Evolutionary conservation across 2,329 filamentous ascomycete species (phyloP).

Genomic region (Rhynchosporium graminicola): DNA sequence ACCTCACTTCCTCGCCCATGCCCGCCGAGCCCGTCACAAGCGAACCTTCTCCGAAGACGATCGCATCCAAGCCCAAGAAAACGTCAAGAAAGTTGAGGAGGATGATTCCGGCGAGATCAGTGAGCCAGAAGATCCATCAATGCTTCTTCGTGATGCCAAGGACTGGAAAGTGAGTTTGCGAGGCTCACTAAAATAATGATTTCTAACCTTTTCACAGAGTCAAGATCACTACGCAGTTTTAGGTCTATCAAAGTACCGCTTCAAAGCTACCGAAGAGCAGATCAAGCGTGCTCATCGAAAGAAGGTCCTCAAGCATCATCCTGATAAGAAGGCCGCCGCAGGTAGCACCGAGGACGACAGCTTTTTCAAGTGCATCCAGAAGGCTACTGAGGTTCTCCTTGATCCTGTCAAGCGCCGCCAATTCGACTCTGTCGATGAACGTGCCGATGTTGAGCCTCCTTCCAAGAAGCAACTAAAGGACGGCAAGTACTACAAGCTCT

Average conservation of each 20-base stretch:
- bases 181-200: neutral
- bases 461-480: constrained; percentile 86
- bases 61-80: constrained; percentile 92
- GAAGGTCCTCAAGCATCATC: constrained; percentile 99
- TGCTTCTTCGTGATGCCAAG: constrained; percentile 92
- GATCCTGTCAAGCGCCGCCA: constrained; percentile 92
- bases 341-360: constrained; percentile 89
- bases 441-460: constrained; percentile 87
- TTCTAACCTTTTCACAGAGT: constrained; percentile 50
- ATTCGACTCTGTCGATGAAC: constrained; percentile 95
- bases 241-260: constrained; percentile 88
- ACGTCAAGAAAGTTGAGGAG: constrained; percentile 92
- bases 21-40: constrained; percentile 91
- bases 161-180: constrained; percentile 85
- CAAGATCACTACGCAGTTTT: constrained; percentile 99
- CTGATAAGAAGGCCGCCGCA: constrained; percentile 95
- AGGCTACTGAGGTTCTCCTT: constrained; percentile 88
- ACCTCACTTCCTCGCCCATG: constrained; percentile 96
- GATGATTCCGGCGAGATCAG: constrained; percentile 88
- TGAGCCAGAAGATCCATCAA: constrained; percentile 88
- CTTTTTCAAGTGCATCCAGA: constrained; percentile 99
- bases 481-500: constrained; percentile 93
- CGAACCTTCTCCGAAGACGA: constrained; percentile 99
- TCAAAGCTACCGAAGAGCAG: constrained; percentile 91
- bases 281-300: constrained; percentile 99